phyloP scores from a whole-genome alignment of 805 yeast species.

The Myxozyma vanderwaltii region DNA sequence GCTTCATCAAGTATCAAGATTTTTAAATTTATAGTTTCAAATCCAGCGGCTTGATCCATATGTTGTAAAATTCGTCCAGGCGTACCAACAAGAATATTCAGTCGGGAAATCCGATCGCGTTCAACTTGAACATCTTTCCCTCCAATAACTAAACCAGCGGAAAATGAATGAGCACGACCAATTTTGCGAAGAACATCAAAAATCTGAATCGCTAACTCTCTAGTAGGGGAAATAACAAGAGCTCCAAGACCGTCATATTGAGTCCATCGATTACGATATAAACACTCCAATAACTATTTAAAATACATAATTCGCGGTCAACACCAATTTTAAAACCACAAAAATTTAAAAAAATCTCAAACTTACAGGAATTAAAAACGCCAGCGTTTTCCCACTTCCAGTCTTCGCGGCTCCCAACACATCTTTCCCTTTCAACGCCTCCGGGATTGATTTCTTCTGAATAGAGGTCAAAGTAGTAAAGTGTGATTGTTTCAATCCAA shows the following conservation, averaged over 20 bases:
- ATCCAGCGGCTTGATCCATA: conserved; percentile 82
- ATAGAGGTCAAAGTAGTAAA: conserved; percentile 82
- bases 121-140: conserved; percentile 87
- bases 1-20: conserved; percentile 87
- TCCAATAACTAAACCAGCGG: conserved; percentile 91
- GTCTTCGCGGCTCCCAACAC: conserved; percentile 87
- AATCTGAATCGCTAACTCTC: conserved; percentile 88
- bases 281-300: conserved; percentile 42
- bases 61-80: conserved; percentile 92
- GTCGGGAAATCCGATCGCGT: conserved; percentile 71
- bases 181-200: conserved; percentile 83
- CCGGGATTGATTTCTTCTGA: conserved; percentile 76
- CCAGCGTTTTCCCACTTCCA: conserved; percentile 87
- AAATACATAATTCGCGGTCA: not conserved
- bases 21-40: conserved; percentile 74
- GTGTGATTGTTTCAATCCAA: conserved; percentile 63
- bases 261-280: conserved; percentile 71
- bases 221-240: conserved; percentile 83
- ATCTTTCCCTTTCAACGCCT: conserved; percentile 75
- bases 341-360: not conserved
- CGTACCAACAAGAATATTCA: conserved; percentile 85
- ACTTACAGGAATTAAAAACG: conserved; percentile 79
- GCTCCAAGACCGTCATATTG: conserved; percentile 89
- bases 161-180: conserved; percentile 71
- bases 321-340: no score